A percentile compares a stretch with the other conserved stretches of the same genome.
phyloP scores from a whole-genome alignment of 495 filamentous ascomycete genomes.

The Penicillium nucicola region DNA sequence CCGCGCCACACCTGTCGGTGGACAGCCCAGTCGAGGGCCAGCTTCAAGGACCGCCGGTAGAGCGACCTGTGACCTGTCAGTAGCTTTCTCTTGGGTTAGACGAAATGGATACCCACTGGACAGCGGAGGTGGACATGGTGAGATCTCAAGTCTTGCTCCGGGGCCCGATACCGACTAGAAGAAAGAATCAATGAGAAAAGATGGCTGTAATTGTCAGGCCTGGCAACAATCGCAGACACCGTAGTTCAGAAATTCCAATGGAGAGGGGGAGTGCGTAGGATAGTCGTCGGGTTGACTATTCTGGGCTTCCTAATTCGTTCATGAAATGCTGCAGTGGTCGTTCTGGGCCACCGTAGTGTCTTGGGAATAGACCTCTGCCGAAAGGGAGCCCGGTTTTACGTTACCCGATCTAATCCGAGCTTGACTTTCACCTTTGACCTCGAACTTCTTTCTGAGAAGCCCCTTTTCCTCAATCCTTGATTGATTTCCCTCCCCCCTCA shows the following conservation, averaged over 20 bases:
- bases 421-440: constrained; percentile 1
- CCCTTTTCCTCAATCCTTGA: neutral
- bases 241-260: neutral
- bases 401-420: constrained; percentile 10
- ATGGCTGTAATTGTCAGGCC: neutral
- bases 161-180: constrained; percentile 5
- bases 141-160: constrained; percentile 3
- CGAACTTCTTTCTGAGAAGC: constrained; percentile 9
- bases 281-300: constrained; percentile 24
- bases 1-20: constrained; percentile 89
- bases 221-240: neutral
- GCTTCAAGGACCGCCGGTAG: constrained; percentile 89
- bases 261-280: neutral
- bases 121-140: constrained; percentile 39
- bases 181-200: neutral
- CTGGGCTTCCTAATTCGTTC: constrained; percentile 25
- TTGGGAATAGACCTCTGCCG: constrained; percentile 43
- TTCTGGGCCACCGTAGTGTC: constrained; percentile 16
- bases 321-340: constrained; percentile 22
- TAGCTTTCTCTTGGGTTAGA: neutral
- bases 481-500: neutral
- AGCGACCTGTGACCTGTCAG: constrained; percentile 62
- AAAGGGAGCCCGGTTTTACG: constrained; percentile 3
- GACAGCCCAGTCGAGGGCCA: constrained; percentile 91
- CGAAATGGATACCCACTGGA: constrained; percentile 27